These are phyloP conservation scores for Neckera pumila DNA, from an alignment of 225 moss, liverwort and hornwort species.

Conservation along the genomic window DNA sequence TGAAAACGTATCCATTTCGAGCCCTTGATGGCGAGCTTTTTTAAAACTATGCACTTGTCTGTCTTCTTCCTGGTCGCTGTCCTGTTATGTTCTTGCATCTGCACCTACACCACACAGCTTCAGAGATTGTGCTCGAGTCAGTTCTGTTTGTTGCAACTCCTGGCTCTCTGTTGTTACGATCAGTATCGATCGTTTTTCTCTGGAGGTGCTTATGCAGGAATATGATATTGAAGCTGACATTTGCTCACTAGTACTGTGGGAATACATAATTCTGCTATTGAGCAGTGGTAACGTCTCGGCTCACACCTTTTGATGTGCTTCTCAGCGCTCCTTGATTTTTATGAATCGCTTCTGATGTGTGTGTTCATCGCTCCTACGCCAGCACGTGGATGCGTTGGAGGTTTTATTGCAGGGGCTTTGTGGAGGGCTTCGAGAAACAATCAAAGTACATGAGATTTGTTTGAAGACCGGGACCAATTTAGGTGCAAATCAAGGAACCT, in stretches of 20 bases:
- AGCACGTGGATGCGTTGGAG: slow-evolving; percentile 81
- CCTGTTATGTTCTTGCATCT: slow-evolving; percentile 25
- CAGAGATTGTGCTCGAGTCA: background rate
- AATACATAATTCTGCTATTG: background rate
- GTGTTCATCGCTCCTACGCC: slow-evolving; percentile 1
- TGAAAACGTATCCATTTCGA: background rate
- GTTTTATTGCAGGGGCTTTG: slow-evolving; percentile 83
- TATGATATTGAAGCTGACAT: slow-evolving; percentile 13
- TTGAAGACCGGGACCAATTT: slow-evolving; percentile 76
- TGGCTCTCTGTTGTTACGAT: background rate
- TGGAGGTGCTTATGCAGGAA: slow-evolving; percentile 24
- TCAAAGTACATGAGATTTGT: slow-evolving; percentile 71
- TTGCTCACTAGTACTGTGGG: background rate
- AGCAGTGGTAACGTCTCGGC: slow-evolving; percentile 4
- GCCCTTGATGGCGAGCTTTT: background rate
- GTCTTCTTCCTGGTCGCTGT: slow-evolving; percentile 1
- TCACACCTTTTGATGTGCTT: background rate
- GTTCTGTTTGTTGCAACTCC: background rate
- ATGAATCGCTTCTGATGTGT: background rate
- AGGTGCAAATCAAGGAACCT: slow-evolving; percentile 23
- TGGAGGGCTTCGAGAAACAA: slow-evolving; percentile 69
- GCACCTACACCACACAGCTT: slow-evolving; percentile 16
- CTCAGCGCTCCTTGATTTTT: background rate
- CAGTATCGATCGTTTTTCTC: background rate
- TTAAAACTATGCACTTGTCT: background rate